These are phyloP conservation scores for Cryptococcus sp. DNA, from an alignment of 1,284 basidiomycete species.

Conservation along the genomic window DNA sequence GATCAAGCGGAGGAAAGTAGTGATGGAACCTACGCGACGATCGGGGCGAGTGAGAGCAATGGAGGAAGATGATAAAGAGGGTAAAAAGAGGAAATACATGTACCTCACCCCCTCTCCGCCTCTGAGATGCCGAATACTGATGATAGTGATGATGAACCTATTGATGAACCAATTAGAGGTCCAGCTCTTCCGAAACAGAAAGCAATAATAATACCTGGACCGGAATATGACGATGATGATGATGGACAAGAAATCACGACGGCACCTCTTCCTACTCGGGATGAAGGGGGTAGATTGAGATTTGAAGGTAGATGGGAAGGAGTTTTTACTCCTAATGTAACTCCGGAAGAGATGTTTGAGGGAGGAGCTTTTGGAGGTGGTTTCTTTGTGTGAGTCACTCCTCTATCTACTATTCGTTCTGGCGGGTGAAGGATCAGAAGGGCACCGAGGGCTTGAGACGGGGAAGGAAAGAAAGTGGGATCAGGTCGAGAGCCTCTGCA, in stretches of 20 bases:
- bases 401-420: too few relatives aligned
- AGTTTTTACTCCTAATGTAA: slow-evolving; percentile 50
- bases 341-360: slow-evolving; percentile 50
- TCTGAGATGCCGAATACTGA: not conserved
- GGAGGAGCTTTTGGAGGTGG: slow-evolving; percentile 51
- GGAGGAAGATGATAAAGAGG: slow-evolving; percentile 4
- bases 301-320: slow-evolving; percentile 46
- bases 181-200: slow-evolving; percentile 1
- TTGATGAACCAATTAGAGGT: not conserved
- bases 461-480: too few relatives aligned
- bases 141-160: not conserved
- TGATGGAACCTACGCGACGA: slow-evolving; percentile 17
- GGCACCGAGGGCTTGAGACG: too few relatives aligned
- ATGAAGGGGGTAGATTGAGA: slow-evolving; percentile 36
- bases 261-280: slow-evolving; percentile 29
- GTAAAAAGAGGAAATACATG: not conserved
- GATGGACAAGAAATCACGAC: slow-evolving; percentile 1
- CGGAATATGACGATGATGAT: slow-evolving; percentile 3
- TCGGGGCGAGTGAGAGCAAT: slow-evolving; percentile 21
- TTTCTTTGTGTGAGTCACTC: slow-evolving; percentile 43
- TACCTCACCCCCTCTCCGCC: not conserved
- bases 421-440: too few relatives aligned
- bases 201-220: slow-evolving; percentile 7
- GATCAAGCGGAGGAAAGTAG: slow-evolving; percentile 10
- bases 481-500: not conserved